Evolutionary conservation across 179 eudicot genomes (phyloP), one percentile per base, ranked within the genome.

Genomic region (Silene vulgaris): DNA sequence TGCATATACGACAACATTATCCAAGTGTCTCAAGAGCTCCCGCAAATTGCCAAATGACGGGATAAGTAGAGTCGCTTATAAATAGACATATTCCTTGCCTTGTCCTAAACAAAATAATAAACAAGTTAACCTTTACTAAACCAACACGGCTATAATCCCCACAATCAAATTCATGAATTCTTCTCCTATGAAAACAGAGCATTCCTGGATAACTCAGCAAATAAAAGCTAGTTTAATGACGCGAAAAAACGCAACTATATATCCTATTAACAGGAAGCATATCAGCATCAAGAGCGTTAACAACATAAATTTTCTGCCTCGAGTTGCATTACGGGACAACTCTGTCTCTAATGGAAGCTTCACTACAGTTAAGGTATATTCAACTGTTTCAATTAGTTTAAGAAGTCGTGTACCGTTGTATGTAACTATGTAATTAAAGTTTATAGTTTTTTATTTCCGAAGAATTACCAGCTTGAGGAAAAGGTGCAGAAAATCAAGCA

Each of bases 391-490:
- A 50, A 50, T 11, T 50, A 13, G 57, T 50, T 13, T 50, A 12
- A 50, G 16, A 50, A 13, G n/a, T 50, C 9, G 57, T 50, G 0
- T 50, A 9, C n/a, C 1, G 3, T 35, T 4, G 40, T 35, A 35
- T 35, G 40, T 35, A 35, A 35, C 32, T 29, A n/a, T 26, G 67
- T 26, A 28, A 0, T 29, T 65, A 29, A 35, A 30, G 43, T 0
- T 30, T 17, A 37, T 35, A 17, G 16, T 19, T 68, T 0, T 19
- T 40, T 16, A 40, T 68, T 40, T 50, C 37, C 48, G 73, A 17
- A 70, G 35, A 26, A 70, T 21, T 0, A 70, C 12, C n/a, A 43
- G 35, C 26, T 70, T 70, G 32, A 48, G 73, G 60, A 70, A 45
- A 16, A n/a, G 19, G 73, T 70, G 61, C 35, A 70, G 37, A 48